Conservation (phyloP, 768 basidiomycete genomes). For the Kwoniella dejecticola region DNA sequence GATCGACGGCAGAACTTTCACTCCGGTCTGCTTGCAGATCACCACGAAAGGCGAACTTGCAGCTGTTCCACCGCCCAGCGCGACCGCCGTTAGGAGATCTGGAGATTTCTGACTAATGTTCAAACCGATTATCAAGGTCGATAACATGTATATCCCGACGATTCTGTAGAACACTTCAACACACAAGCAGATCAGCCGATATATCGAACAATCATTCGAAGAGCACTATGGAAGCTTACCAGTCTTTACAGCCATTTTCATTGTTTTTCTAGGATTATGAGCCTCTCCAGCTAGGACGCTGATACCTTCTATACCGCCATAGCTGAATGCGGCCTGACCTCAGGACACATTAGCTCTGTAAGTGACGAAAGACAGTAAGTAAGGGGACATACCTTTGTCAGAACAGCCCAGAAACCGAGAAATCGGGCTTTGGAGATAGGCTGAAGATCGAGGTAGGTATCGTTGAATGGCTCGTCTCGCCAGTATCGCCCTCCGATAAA, state of each 20-base stretch:
- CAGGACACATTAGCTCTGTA: conserved; percentile 31
- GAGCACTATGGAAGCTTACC: not conserved
- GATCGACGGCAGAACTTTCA: conserved; percentile 51
- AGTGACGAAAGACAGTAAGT: conserved; percentile 16
- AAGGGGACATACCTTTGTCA: conserved; percentile 5
- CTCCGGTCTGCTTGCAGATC: conserved; percentile 46
- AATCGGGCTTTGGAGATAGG: conserved; percentile 4
- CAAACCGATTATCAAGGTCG: conserved; percentile 2
- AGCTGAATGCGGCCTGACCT: conserved; percentile 2
- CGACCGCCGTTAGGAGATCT: conserved; percentile 1
- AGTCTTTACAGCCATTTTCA: conserved; percentile 45
- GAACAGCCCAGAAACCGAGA: conserved; percentile 18
- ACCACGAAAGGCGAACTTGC: conserved; percentile 53
- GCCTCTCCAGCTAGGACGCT: not conserved
- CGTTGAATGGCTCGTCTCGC: conserved; percentile 19
- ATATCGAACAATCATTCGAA: not conserved
- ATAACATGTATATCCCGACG: conserved; percentile 2
- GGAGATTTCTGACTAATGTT: not conserved
- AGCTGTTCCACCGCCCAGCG: conserved; percentile 12
- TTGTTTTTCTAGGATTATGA: conserved; percentile 42
- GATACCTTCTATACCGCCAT: not conserved
- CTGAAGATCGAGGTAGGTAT: conserved; percentile 4
- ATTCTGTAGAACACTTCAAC: not conserved
- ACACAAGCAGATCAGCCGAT: not conserved
- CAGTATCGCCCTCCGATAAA: conserved; percentile 15